These are phyloP conservation scores for Pseudocercospora fuligena DNA, from an alignment of 2,329 filamentous ascomycete genomes.

Conservation along the genomic window DNA sequence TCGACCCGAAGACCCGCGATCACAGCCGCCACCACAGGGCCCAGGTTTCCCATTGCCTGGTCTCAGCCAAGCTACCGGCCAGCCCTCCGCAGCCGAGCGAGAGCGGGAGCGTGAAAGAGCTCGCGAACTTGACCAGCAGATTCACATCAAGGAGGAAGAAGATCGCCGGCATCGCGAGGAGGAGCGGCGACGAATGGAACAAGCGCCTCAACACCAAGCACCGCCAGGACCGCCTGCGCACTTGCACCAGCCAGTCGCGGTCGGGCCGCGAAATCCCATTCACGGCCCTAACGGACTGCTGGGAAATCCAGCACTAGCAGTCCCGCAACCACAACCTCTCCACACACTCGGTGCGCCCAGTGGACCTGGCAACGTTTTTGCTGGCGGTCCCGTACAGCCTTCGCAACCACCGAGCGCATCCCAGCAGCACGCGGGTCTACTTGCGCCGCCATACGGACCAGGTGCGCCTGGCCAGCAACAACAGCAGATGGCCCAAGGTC, in stretches of 20 bases:
- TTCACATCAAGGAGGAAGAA: constrained; percentile 63
- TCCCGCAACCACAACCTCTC: constrained; percentile 45
- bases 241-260: constrained; percentile 90
- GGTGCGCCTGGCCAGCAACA: constrained; percentile 36
- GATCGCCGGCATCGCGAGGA: constrained; percentile 65
- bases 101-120: constrained; percentile 52
- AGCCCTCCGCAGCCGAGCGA: constrained; percentile 45
- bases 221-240: constrained; percentile 80
- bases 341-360: constrained; percentile 63
- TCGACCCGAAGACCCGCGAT: constrained; percentile 33
- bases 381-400: constrained; percentile 72
- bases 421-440: constrained; percentile 49
- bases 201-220: constrained; percentile 79
- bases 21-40: constrained; percentile 43
- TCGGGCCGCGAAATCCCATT: constrained; percentile 72
- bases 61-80: constrained; percentile 51
- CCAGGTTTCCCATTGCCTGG: constrained; percentile 51
- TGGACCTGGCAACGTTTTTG: constrained; percentile 69
- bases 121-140: constrained; percentile 60
- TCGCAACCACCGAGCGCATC: constrained; percentile 54
- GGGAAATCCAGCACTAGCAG: constrained; percentile 58
- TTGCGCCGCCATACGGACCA: constrained; percentile 52
- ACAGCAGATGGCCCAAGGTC: constrained; percentile 29
- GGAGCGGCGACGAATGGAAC: constrained; percentile 71
- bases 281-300: constrained; percentile 91